These are phyloP conservation scores for Arabidopsis hybrid DNA, from an alignment of 441 rosid genomes.

Conservation along the genomic window DNA sequence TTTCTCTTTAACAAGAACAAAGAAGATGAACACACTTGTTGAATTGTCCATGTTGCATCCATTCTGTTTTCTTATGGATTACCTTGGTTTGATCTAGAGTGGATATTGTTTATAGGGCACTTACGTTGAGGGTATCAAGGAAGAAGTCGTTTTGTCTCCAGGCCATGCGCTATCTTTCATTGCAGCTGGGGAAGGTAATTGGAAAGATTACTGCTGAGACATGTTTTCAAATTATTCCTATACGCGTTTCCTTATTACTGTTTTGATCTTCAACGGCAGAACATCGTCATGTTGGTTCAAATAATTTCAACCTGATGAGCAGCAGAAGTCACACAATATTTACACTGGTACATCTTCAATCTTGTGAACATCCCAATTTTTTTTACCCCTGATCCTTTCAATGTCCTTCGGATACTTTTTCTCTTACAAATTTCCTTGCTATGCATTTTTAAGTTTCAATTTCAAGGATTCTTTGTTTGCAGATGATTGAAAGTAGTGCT, in stretches of 20 bases:
- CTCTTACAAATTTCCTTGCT: conserved; percentile 1
- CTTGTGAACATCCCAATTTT: conserved; percentile 80
- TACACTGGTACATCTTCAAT: conserved; percentile 90
- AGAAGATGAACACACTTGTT: conserved; percentile 12
- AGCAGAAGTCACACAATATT: conserved; percentile 99
- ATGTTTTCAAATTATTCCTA: neutral
- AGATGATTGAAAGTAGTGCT: conserved; percentile 99
- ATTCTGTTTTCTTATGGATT: neutral
- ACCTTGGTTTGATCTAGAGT: conserved; percentile 25
- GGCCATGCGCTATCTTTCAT: conserved; percentile 99
- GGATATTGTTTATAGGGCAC: conserved; percentile 71
- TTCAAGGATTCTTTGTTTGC: conserved; percentile 44
- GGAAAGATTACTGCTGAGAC: conserved; percentile 11
- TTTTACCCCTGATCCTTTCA: conserved; percentile 79
- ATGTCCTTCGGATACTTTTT: conserved; percentile 51
- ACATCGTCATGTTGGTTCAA: conserved; percentile 99
- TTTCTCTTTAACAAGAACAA: conserved; percentile 16
- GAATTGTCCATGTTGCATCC: conserved; percentile 5
- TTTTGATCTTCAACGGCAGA: conserved; percentile 58
- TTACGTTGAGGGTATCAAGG: conserved; percentile 98
- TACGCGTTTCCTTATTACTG: neutral
- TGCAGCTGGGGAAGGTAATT: conserved; percentile 99
- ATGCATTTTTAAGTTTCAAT: conserved; percentile 27
- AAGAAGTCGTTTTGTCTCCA: conserved; percentile 99
- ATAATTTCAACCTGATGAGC: conserved; percentile 95